Conservation (phyloP, 225 moss, liverwort and hornwort species). For the Climacium dendroides region DNA sequence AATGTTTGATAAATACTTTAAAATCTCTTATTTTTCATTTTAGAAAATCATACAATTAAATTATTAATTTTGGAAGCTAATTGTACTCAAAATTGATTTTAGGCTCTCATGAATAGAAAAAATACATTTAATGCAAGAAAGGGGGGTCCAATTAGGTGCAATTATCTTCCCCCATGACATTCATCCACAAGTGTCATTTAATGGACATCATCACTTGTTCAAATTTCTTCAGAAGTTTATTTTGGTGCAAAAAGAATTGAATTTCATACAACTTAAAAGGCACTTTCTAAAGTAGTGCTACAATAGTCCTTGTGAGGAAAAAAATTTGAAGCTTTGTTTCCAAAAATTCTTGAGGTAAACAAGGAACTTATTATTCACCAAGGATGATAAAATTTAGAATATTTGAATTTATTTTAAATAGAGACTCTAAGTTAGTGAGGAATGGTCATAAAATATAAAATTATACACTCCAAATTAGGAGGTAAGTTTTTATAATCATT, state of each 20-base stretch:
- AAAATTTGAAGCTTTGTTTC: neutral
- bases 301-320: fast-evolving
- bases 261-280: neutral
- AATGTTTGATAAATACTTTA: neutral
- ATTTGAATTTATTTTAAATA: neutral
- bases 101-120: neutral
- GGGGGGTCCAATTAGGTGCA: neutral
- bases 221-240: neutral
- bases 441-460: neutral
- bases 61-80: neutral
- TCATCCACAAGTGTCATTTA: fast-evolving
- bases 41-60: fast-evolving
- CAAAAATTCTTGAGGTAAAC: neutral
- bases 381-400: too few species aligned
- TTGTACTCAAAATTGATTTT: neutral
- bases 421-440: too few species aligned
- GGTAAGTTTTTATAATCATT: neutral
- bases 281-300: neutral
- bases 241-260: neutral
- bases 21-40: neutral
- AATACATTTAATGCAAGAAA: neutral
- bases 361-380: neutral
- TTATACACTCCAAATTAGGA: neutral
- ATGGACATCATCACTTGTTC: fast-evolving
- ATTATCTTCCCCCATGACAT: fast-evolving